Evolutionary conservation across 345 rosid species (phyloP).

Genomic region (Arabis hirsuta): DNA sequence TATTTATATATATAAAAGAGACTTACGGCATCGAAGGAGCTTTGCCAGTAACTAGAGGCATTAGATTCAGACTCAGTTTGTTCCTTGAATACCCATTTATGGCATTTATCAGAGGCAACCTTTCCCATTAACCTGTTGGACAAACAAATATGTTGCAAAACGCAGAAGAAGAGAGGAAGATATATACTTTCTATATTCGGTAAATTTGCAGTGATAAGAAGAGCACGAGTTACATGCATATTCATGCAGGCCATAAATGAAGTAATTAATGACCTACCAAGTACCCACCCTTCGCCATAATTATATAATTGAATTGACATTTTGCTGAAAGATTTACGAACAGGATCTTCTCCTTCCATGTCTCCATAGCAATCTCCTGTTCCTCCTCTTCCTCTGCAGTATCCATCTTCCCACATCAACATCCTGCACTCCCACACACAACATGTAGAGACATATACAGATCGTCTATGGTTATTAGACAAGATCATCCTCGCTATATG

Average conservation of each 20-base stretch:
- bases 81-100: constrained; percentile 99
- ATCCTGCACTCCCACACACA: constrained; percentile 55
- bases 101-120: constrained; percentile 99
- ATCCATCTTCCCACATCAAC: constrained; percentile 99
- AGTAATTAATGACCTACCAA: constrained; percentile 76
- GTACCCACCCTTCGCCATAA: constrained; percentile 99
- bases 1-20: background rate
- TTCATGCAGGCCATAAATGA: constrained; percentile 27
- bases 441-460: background rate
- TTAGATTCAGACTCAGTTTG: constrained; percentile 92
- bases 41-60: constrained; percentile 96
- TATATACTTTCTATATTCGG: constrained; percentile 17
- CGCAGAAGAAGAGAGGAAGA: background rate
- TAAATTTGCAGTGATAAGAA: background rate
- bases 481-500: constrained; percentile 3
- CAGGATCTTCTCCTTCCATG: constrained; percentile 91
- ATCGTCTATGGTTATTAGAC: background rate
- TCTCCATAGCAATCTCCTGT: constrained; percentile 79
- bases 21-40: constrained; percentile 96
- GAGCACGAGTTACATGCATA: background rate
- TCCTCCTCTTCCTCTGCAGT: constrained; percentile 76
- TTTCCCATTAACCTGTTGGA: constrained; percentile 92
- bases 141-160: constrained; percentile 30
- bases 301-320: constrained; percentile 99
- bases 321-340: constrained; percentile 97